Evolutionary conservation across 2,329 filamentous ascomycete genomes (phyloP).

Genomic region (Knufia fluminis): DNA sequence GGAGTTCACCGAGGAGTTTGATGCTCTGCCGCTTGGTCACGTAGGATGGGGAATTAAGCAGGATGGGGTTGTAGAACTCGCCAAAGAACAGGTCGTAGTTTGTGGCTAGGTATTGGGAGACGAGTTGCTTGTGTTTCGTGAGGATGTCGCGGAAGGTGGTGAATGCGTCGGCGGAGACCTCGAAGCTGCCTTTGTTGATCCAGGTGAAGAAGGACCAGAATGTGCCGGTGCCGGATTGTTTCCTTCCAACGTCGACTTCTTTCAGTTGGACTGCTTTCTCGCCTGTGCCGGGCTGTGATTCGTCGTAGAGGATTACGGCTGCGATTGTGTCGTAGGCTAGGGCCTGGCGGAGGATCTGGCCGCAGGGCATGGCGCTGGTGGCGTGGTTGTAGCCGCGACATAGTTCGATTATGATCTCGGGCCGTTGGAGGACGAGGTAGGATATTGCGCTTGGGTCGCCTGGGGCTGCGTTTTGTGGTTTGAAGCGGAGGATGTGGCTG

Average conservation of each 20-base stretch:
- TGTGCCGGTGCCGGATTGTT: conserved; percentile 69
- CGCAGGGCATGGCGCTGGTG: conserved; percentile 85
- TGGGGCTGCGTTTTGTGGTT: conserved; percentile 50
- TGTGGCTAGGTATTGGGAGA: conserved; percentile 74
- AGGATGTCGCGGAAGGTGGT: conserved; percentile 94
- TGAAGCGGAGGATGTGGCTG: conserved; percentile 88
- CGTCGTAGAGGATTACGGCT: conserved; percentile 85
- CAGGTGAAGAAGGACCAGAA: conserved; percentile 97
- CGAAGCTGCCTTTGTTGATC: conserved; percentile 94
- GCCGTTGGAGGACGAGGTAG: conserved; percentile 77
- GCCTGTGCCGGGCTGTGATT: conserved; percentile 64
- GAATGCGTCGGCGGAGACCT: conserved; percentile 94
- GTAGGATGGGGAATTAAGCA: conserved; percentile 89
- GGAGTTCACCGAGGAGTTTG: conserved; percentile 88
- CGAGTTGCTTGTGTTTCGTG: conserved; percentile 85
- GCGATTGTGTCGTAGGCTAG: conserved; percentile 86
- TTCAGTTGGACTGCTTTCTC: conserved; percentile 67
- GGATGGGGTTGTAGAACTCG: conserved; percentile 57
- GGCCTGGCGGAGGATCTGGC: conserved; percentile 79
- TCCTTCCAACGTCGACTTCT: conserved; percentile 65
- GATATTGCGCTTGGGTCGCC: conserved; percentile 77
- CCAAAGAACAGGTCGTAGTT: conserved; percentile 93
- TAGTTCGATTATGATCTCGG: conserved; percentile 77
- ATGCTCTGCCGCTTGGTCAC: conserved; percentile 98
- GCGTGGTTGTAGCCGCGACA: conserved; percentile 84